phyloP scores from a whole-genome alignment of 805 yeast genomes.

The Candida arabinofermentans region DNA sequence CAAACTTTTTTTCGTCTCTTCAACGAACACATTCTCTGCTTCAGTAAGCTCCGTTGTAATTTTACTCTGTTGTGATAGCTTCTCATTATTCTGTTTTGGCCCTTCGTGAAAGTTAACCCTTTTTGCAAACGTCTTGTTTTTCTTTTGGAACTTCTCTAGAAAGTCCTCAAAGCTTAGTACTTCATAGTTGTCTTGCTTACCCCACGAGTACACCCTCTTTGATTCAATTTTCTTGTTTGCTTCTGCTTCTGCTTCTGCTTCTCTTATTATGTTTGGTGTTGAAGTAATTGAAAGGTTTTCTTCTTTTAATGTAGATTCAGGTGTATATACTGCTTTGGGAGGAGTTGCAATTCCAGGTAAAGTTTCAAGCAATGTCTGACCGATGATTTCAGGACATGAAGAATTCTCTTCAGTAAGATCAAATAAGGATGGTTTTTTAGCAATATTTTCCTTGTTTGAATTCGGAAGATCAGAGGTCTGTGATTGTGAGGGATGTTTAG shows the following conservation, averaged over 20 bases:
- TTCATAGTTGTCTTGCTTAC: not conserved
- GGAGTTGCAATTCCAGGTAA: slow-evolving; percentile 21
- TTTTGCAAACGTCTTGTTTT: slow-evolving; percentile 3
- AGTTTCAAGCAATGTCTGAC: slow-evolving; percentile 15
- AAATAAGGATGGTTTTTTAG: too few relatives aligned
- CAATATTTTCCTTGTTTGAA: too few relatives aligned
- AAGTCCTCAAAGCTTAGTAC: slow-evolving; percentile 6
- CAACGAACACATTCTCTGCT: too few relatives aligned
- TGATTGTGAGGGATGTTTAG: too few relatives aligned
- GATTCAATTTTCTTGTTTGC: too few relatives aligned
- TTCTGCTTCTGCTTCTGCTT: not conserved
- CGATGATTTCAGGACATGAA: slow-evolving; percentile 8
- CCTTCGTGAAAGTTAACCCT: slow-evolving; percentile 10
- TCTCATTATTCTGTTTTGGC: too few relatives aligned
- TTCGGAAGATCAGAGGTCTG: too few relatives aligned
- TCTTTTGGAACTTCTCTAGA: slow-evolving; percentile 2
- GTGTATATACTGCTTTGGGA: slow-evolving; percentile 12
- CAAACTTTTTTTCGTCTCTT: too few relatives aligned
- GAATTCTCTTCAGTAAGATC: not conserved
- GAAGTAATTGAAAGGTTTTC: slow-evolving; percentile 14
- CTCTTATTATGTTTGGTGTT: slow-evolving; percentile 17
- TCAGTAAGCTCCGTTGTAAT: too few relatives aligned
- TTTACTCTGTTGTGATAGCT: slow-evolving; percentile 6
- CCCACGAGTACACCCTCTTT: too few relatives aligned
- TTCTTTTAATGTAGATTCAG: slow-evolving; percentile 13